Evolutionary conservation across 2,329 filamentous ascomycete genomes (phyloP).

Genomic region (Ophiostoma perfectum): DNA sequence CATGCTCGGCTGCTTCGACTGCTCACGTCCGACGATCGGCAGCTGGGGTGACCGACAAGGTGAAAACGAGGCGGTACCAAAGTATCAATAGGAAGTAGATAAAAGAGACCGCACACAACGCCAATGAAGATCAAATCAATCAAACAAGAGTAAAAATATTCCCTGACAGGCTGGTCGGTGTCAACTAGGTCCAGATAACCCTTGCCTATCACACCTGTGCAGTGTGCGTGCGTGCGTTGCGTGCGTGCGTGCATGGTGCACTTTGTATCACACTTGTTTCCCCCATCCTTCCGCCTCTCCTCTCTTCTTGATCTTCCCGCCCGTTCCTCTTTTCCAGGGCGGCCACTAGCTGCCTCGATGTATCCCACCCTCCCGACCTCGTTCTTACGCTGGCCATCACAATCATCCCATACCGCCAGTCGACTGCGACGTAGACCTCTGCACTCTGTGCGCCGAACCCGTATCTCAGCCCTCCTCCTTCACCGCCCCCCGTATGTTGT

Average conservation of each 20-base stretch:
- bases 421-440: not conserved
- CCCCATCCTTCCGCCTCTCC: not conserved
- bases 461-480: not conserved
- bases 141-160: not conserved
- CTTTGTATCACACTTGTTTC: slow-evolving; percentile 9
- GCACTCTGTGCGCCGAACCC: not conserved
- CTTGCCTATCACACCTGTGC: slow-evolving; percentile 5
- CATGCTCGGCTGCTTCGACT: too few relatives aligned
- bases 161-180: not conserved
- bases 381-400: not conserved
- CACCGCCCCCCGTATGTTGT: not conserved
- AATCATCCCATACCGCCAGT: not conserved
- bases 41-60: not conserved
- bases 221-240: too few relatives aligned
- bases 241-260: slow-evolving; percentile 9
- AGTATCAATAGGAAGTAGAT: too few relatives aligned
- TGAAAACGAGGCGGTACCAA: not conserved
- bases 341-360: not conserved
- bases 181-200: not conserved
- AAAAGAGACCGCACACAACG: not conserved
- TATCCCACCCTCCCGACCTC: not conserved
- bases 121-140: not conserved
- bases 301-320: not conserved
- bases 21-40: not conserved
- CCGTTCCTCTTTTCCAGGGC: not conserved